Evolutionary conservation across 2,329 filamentous ascomycete species (phyloP), one percentile per base, ranked within the genome.

Genomic region (Pseudogymnoascus sp.): DNA sequence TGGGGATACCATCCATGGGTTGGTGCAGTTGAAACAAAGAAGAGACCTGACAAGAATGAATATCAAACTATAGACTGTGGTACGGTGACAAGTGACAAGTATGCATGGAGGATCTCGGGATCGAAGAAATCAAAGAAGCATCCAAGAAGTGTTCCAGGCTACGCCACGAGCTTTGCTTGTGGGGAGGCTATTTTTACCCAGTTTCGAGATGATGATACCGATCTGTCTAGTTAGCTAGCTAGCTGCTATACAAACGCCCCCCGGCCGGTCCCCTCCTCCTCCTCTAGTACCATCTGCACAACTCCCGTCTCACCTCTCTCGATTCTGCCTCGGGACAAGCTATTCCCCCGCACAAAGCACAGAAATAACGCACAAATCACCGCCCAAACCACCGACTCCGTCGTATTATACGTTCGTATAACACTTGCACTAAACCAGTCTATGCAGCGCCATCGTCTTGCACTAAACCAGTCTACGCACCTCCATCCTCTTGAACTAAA

Each of bases 61-160:
- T 40, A 40, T 18, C 38, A 18, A 16, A 31, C 28, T 31, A 31
- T 31, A 31, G 25, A 28, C 6, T 28, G 1, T 7, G n/a, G 37
- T 16, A 16, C 1, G 14, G 14, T 40, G 16, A 16, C 14, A 38
- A n/a, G n/a, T n/a, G 16, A 16, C 14, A 37, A 14, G n/a, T n/a
- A 42, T 56, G 46, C 25, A 34, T 56, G 25, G 46, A 56, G 25
- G 25, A 56, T 56, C 46, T 56, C 46, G 46, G 28, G 46, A 56
- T 56, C 46, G 46, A 31, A 53, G n/a, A 10, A 8, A 40, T 40
- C 37, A n/a, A 38, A 16, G 23, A 5, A 23, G 10, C 31, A 23
- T 23, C 40, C 8, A 7, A 25, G 1, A 11, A 8, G 14, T 18
- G 50, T 56, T 56, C 50, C 50, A 56, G 28, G 50, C 50, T 56